Evolutionary conservation across 257 asterid genomes (phyloP).

Genomic region (Jacaranda mimosifolia): DNA sequence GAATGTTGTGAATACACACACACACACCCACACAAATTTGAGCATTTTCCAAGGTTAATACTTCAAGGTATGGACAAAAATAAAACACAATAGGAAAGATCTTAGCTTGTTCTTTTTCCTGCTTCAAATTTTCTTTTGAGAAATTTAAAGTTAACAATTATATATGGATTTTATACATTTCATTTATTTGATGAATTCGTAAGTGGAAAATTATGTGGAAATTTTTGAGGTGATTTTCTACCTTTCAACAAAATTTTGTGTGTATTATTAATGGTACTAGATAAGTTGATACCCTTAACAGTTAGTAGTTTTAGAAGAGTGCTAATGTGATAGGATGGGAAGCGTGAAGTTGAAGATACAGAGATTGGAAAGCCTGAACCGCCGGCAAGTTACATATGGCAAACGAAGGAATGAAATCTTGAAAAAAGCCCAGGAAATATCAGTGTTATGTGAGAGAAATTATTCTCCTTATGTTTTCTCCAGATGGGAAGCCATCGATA

Average conservation of each 20-base stretch:
- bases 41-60: conserved; percentile 28
- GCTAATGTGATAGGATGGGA: conserved; percentile 71
- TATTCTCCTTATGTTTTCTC: conserved; percentile 84
- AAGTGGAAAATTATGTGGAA: background rate
- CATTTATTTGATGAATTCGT: background rate
- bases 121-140: background rate
- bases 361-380: conserved; percentile 78
- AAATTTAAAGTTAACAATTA: background rate
- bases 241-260: too few species aligned
- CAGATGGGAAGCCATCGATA: conserved; percentile 78
- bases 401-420: conserved; percentile 79
- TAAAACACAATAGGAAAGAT: background rate
- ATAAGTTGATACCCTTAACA: background rate
- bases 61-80: conserved; percentile 30
- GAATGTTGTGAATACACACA: conserved; percentile 27
- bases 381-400: conserved; percentile 83
- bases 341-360: conserved; percentile 83
- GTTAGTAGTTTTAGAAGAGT: background rate
- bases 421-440: conserved; percentile 86
- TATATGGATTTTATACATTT: background rate
- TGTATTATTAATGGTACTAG: background rate
- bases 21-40: too few species aligned
- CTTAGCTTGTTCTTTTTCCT: background rate
- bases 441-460: conserved; percentile 83
- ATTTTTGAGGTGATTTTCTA: too few species aligned